Conservation (phyloP, 805 yeast genomes). For the Cyberlindnera petersonii region DNA sequence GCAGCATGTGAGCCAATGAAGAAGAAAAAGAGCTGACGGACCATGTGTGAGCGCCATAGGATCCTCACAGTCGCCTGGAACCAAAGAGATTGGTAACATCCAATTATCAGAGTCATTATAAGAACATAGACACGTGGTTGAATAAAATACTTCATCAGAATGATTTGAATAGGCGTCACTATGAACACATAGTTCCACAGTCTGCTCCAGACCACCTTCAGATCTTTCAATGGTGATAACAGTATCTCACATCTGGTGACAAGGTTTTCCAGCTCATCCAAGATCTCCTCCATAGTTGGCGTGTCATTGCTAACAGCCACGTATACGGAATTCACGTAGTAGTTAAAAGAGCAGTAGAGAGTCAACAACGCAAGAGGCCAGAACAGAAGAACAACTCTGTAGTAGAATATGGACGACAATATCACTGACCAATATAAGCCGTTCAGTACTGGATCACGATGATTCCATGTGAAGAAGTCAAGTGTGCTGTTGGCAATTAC, state of each 20-base stretch:
- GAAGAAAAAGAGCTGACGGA: constrained; percentile 35
- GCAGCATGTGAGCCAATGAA: constrained; percentile 34
- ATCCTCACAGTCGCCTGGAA: constrained; percentile 40
- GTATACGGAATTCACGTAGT: constrained; percentile 40
- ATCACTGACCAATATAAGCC: constrained; percentile 36
- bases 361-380: constrained; percentile 33
- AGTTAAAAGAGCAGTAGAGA: constrained; percentile 37
- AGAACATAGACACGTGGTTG: constrained; percentile 35
- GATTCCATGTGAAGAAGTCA: constrained; percentile 46
- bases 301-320: constrained; percentile 39
- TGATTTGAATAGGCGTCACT: constrained; percentile 39
- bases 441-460: constrained; percentile 39
- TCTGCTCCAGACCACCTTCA: constrained; percentile 31
- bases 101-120: constrained; percentile 33
- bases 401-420: constrained; percentile 37
- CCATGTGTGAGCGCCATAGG: constrained; percentile 43
- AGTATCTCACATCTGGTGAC: constrained; percentile 38
- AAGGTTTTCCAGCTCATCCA: constrained; percentile 42
- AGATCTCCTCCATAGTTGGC: constrained; percentile 46
- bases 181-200: constrained; percentile 31
- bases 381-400: constrained; percentile 31
- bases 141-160: constrained; percentile 31
- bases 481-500: constrained; percentile 38
- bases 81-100: constrained; percentile 45
- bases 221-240: constrained; percentile 12